Percentiles rank a stretch among this genome's conserved stretches.
Evolutionary conservation across 129 eudicot genomes (phyloP).

Genomic region (Gnaphalium uliginosum): DNA sequence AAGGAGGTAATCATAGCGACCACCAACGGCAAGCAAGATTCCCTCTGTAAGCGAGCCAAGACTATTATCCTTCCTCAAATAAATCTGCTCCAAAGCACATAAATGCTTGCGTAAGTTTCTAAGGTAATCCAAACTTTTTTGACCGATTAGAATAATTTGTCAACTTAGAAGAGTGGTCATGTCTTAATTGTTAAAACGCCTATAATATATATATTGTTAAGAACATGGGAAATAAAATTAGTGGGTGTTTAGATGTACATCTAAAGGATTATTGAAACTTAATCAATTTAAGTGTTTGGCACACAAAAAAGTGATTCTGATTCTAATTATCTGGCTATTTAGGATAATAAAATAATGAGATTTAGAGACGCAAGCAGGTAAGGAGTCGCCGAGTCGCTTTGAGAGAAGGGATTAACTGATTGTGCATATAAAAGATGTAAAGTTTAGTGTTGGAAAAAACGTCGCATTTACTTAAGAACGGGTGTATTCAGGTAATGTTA

Average conservation of each 20-base stretch:
- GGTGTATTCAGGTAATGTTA: not conserved
- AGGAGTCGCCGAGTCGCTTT: not conserved
- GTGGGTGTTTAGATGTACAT: not conserved
- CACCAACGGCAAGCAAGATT: slow-evolving; percentile 91
- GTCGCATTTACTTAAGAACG: not conserved
- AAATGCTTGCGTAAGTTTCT: slow-evolving; percentile 28
- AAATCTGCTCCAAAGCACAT: slow-evolving; percentile 48
- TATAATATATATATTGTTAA: not conserved
- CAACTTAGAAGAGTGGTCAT: slow-evolving; percentile 6
- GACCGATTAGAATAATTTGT: not conserved
- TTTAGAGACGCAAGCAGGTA: not conserved
- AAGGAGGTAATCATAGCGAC: slow-evolving; percentile 88
- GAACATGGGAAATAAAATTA: slow-evolving; percentile 6
- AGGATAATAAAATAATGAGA: not conserved
- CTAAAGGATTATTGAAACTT: not conserved
- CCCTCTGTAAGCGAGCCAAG: slow-evolving; percentile 71
- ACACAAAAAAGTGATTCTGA: not conserved
- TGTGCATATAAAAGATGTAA: not conserved
- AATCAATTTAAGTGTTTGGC: not conserved
- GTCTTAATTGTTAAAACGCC: not conserved
- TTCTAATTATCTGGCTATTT: not conserved
- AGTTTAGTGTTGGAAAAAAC: not conserved
- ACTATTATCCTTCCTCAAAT: slow-evolving; percentile 58
- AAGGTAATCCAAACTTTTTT: not conserved
- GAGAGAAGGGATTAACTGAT: not conserved